Evolutionary conservation across 257 asterid genomes (phyloP).

Genomic region (Anisodus tanguticus): DNA sequence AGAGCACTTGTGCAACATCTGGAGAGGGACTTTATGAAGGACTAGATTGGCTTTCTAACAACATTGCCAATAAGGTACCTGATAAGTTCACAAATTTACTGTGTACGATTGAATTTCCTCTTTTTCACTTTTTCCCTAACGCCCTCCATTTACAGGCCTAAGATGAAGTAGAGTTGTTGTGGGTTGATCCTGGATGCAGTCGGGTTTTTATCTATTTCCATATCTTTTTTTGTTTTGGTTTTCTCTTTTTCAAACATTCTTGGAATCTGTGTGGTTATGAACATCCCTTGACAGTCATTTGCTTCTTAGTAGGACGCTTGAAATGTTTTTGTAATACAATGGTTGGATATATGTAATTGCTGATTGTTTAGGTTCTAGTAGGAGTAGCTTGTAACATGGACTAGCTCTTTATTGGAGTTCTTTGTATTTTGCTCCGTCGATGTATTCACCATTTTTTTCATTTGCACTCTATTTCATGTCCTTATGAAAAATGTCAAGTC

Average conservation of each 20-base stretch:
- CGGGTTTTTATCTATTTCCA: conserved; percentile 4
- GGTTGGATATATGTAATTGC: conserved; percentile 11
- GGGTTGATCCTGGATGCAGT: conserved; percentile 26
- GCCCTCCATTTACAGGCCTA: conserved; percentile 20
- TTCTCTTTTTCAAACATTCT: background rate
- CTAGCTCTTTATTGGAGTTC: background rate
- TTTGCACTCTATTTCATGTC: too few relatives aligned
- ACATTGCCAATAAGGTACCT: conserved; percentile 14
- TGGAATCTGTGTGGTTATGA: conserved; percentile 18
- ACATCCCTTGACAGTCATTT: background rate
- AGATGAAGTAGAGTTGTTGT: background rate
- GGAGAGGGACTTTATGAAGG: conserved; percentile 23
- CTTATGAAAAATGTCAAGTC: too few relatives aligned
- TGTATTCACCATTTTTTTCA: too few relatives aligned
- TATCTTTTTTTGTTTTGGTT: background rate
- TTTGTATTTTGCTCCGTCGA: too few relatives aligned
- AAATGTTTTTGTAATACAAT: background rate
- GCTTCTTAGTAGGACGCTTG: background rate
- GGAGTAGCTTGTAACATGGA: background rate
- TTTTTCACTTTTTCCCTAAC: background rate
- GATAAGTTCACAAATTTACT: background rate
- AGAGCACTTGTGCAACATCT: conserved; percentile 27
- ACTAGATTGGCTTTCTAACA: conserved; percentile 23
- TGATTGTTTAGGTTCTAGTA: conserved; percentile 16
- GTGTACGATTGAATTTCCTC: background rate